Evolutionary conservation across 148 eudicot genomes (phyloP), one percentile per base, ranked within the genome.

Genomic region (Gaultheria prostrata): DNA sequence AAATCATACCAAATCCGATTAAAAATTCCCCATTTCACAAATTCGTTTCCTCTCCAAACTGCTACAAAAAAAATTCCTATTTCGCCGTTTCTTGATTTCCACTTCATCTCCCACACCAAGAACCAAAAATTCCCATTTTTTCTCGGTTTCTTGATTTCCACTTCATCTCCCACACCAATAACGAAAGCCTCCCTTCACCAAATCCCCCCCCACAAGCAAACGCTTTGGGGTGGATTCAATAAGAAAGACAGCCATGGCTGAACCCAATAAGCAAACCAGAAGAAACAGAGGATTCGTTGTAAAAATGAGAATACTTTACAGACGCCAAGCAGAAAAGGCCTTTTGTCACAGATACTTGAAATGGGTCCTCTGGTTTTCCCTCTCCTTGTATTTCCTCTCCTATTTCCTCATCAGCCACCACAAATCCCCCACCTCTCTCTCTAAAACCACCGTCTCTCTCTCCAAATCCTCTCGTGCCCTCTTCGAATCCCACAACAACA

Each of bases 401-500:
- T 77, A 81, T 51, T 83, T 26, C 80, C 8, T 83, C 81, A 51
- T 83, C 9, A 49, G 15, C 56, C 87, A 78, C 43, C 72, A 59
- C 43, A 77, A 84, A 26, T 86, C 85, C 79, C 11, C 77, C 12
- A 32, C 77, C 30, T 59, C 83, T 76, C 78, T 57, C 75, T 33
- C 82, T 13, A 67, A 26, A 79, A 86, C 77, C 24, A 81, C 78
- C 11, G 28, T 30, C 45, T 72, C 72, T 65, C 53, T 57, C 73
- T 28, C 89, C 11, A 84, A 80, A 83, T 20, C 81, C 10, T 86
- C 90, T 67, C 90, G 92, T 1, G 91, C 90, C 8, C 93, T 92
- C 69, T 81, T 85, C 18, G 94, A 92, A 82, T 84, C 87, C 56
- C 59, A 43, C 1, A 57, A 85, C 45, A 73, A 87, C 24, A 28